These are phyloP conservation scores for Pittosporum tobira DNA, from an alignment of 129 eudicot species.

Conservation along the genomic window DNA sequence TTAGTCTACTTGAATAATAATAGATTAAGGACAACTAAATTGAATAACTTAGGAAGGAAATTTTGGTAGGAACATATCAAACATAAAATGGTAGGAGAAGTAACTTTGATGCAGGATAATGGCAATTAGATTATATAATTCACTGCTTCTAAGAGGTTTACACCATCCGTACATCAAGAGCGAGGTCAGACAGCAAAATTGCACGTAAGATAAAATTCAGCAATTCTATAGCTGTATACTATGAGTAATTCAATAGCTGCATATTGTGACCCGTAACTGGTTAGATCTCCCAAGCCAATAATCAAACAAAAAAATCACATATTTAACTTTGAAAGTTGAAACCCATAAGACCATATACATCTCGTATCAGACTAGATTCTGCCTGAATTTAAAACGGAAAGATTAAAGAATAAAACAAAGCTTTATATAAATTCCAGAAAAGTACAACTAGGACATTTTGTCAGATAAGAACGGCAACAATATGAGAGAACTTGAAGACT, in stretches of 20 bases:
- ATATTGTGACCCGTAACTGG: not conserved
- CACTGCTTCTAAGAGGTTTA: too few species aligned
- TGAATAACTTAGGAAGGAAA: not conserved
- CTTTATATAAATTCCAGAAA: too few species aligned
- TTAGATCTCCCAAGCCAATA: not conserved
- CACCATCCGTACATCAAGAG: not conserved
- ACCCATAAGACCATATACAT: too few species aligned
- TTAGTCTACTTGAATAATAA: not conserved
- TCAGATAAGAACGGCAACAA: not conserved
- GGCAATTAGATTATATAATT: too few species aligned
- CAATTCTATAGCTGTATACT: not conserved
- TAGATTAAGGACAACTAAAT: not conserved
- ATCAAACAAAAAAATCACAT: not conserved
- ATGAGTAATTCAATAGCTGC: too few species aligned
- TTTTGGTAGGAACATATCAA: too few species aligned
- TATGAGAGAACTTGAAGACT: not conserved
- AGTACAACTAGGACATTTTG: not conserved
- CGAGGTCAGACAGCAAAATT: not conserved
- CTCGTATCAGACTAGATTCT: not conserved
- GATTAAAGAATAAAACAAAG: too few species aligned
- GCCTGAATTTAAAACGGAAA: too few species aligned
- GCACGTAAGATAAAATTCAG: not conserved
- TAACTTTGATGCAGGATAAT: too few species aligned
- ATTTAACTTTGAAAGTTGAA: not conserved
- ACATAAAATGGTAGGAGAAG: too few species aligned